Percentiles rank a stretch among this genome's conserved stretches.
phyloP scores from a whole-genome alignment of 2,329 filamentous ascomycete genomes.

The Metarhizium humberi region DNA sequence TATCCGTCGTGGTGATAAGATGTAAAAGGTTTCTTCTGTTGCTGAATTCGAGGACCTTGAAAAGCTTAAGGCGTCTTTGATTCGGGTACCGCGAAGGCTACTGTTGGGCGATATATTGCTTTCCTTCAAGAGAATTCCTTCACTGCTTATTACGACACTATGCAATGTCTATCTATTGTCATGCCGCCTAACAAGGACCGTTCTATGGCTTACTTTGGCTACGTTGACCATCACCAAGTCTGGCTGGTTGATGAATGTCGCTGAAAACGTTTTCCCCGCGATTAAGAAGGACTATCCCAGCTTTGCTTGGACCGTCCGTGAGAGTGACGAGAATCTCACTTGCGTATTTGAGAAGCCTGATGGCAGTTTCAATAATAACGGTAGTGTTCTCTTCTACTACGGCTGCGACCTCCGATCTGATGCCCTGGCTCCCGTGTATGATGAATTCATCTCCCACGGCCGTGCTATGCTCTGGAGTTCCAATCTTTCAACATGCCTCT shows the following conservation, averaged over 20 bases:
- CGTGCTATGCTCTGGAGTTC: conserved; percentile 76
- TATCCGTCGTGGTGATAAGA: conserved; percentile 85
- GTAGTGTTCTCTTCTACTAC: conserved; percentile 94
- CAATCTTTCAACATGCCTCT: conserved; percentile 89
- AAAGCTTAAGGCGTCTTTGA: conserved; percentile 71
- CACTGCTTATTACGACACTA: conserved; percentile 88
- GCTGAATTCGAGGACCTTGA: conserved; percentile 72
- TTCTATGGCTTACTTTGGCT: conserved; percentile 73
- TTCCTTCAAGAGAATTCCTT: conserved; percentile 70
- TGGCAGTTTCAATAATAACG: conserved; percentile 76
- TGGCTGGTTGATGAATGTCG: conserved; percentile 89
- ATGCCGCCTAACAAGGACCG: conserved; percentile 61
- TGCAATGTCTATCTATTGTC: conserved; percentile 88
- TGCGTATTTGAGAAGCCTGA: conserved; percentile 99
- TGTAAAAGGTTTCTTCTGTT: conserved; percentile 63
- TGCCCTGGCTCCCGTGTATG: conserved; percentile 66
- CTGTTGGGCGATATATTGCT: conserved; percentile 79
- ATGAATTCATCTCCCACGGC: conserved; percentile 75
- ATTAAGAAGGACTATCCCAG: conserved; percentile 91
- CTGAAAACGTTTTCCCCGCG: conserved; percentile 87
- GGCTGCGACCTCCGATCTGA: conserved; percentile 74
- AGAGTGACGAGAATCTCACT: conserved; percentile 90
- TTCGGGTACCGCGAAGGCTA: conserved; percentile 75
- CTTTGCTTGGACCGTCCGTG: conserved; percentile 92
- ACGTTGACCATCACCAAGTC: conserved; percentile 90